Percentiles rank a stretch among this genome's conserved stretches.
These are phyloP conservation scores for Penium margaritaceum DNA, from an alignment of 139 green algal species.

Conservation along the genomic window DNA sequence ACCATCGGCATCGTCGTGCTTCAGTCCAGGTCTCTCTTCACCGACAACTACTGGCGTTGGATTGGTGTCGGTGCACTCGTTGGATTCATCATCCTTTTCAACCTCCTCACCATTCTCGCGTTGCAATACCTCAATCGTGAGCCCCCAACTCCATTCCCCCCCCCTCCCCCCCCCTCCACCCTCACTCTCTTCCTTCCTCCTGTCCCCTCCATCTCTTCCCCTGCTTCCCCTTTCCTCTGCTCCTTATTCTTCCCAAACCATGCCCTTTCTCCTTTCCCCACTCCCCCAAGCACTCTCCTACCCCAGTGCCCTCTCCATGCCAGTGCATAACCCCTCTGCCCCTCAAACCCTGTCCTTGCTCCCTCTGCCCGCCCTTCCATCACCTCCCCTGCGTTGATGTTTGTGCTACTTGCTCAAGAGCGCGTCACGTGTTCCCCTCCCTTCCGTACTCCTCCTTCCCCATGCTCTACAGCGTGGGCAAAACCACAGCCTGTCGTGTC, in stretches of 20 bases:
- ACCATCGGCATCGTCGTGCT: slow-evolving; percentile 27
- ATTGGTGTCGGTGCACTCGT: slow-evolving; percentile 17
- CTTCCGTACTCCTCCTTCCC: neutral
- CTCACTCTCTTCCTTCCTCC: no score
- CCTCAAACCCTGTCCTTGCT: neutral
- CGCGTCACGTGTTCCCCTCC: no score
- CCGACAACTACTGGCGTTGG: slow-evolving; percentile 5
- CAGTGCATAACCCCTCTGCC: no score
- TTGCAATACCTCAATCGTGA: slow-evolving; percentile 25
- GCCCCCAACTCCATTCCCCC: neutral
- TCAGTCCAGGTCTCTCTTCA: slow-evolving; percentile 5
- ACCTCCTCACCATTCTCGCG: slow-evolving; percentile 14
- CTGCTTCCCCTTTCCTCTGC: neutral
- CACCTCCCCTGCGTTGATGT: no score
- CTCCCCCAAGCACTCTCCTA: no score
- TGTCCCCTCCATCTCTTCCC: neutral
- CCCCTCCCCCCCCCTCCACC: no score
- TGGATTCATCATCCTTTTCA: slow-evolving; percentile 32
- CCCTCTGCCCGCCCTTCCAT: neutral
- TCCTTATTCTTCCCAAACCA: no score
- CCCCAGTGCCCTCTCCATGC: no score
- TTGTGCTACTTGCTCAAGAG: no score
- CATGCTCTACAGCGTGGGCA: slow-evolving; percentile 12
- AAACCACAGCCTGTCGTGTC: slow-evolving; percentile 26
- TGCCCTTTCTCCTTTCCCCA: no score